These are phyloP conservation scores for Anthostomella pinea DNA, from an alignment of 2,329 filamentous ascomycete genomes.

Conservation along the genomic window DNA sequence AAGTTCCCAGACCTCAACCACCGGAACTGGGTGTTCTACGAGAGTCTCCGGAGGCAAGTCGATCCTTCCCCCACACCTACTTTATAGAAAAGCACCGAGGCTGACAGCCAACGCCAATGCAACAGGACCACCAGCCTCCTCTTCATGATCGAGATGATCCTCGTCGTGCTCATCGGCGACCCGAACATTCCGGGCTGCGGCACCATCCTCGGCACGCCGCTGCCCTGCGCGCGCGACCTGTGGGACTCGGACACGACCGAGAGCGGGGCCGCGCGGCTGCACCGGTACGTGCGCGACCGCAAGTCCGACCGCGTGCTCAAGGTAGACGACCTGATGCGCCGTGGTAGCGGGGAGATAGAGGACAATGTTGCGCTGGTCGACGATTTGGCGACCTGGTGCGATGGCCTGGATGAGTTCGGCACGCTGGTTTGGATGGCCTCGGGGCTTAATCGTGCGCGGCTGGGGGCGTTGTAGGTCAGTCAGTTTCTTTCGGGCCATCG, in stretches of 20 bases:
- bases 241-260: constrained; percentile 22
- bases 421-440: constrained; percentile 30
- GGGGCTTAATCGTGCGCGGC: constrained; percentile 32
- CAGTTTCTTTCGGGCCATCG: too few species aligned
- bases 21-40: constrained; percentile 4
- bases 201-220: constrained; percentile 8
- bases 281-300: constrained; percentile 9
- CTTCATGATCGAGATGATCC: constrained; percentile 15
- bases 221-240: constrained; percentile 16
- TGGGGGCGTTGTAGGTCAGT: too few species aligned
- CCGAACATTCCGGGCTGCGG: constrained; percentile 1
- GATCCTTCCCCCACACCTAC: background rate
- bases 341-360: background rate
- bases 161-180: constrained; percentile 13
- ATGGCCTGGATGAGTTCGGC: constrained; percentile 25
- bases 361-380: constrained; percentile 5
- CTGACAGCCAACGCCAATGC: background rate
- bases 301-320: constrained; percentile 4
- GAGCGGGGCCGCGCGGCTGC: constrained; percentile 15
- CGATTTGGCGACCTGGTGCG: constrained; percentile 25
- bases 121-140: constrained; percentile 14
- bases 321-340: constrained; percentile 9
- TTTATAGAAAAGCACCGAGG: too few species aligned
- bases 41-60: constrained; percentile 8
- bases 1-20: constrained; percentile 1